phyloP scores from a whole-genome alignment of 345 rosid genomes.

The Cardamine chenopodiifolia region DNA sequence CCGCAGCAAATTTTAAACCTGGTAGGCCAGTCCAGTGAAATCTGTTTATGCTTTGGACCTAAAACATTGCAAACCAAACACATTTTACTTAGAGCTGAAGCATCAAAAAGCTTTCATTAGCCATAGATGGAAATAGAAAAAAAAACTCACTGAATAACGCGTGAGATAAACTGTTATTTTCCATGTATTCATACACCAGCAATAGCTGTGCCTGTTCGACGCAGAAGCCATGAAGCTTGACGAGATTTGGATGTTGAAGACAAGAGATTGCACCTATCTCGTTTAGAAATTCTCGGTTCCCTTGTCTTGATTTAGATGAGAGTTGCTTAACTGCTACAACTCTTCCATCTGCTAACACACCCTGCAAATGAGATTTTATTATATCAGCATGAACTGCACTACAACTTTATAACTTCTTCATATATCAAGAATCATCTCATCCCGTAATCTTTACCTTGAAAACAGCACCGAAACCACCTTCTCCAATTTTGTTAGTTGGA shows the following conservation, averaged over 20 bases:
- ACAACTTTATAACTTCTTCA: conserved; percentile 19
- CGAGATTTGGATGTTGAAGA: conserved; percentile 76
- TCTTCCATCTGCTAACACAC: conserved; percentile 59
- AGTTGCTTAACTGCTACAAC: conserved; percentile 71
- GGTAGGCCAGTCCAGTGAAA: conserved; percentile 55
- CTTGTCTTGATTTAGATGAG: conserved; percentile 72
- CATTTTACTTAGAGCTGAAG: conserved; percentile 4
- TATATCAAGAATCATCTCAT: conserved; percentile 13
- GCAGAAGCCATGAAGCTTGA: conserved; percentile 69
- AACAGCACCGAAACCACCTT: conserved; percentile 73
- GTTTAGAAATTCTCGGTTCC: conserved; percentile 69
- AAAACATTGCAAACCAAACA: conserved; percentile 17
- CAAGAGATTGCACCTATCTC: conserved; percentile 73
- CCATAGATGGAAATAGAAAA: not conserved
- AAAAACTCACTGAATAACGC: conserved; percentile 62
- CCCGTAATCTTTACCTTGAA: conserved; percentile 50
- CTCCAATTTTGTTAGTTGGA: conserved; percentile 60
- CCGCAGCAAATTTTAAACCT: conserved; percentile 56
- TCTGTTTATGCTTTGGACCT: conserved; percentile 46
- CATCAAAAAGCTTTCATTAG: conserved; percentile 11
- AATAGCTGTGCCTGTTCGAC: conserved; percentile 61
- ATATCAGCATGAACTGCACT: conserved; percentile 13
- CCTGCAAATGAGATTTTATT: conserved; percentile 41
- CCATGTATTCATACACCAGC: conserved; percentile 71
- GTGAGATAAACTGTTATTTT: conserved; percentile 63